Evolutionary conservation across 2,329 filamentous ascomycete species (phyloP).

Genomic region (Thermothelomyces thermophilus): DNA sequence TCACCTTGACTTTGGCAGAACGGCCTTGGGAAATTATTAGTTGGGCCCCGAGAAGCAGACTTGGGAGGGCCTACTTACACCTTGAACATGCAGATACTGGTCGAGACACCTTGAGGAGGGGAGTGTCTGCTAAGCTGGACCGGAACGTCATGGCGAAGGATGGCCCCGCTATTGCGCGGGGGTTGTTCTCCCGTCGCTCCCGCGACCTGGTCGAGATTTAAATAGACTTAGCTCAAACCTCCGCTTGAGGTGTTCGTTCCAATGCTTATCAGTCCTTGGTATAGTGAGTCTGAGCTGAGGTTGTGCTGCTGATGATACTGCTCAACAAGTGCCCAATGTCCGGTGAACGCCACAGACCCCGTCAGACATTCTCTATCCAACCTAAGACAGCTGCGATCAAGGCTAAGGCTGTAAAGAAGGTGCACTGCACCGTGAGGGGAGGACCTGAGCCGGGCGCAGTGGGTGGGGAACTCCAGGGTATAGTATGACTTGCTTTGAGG

Average conservation of each 20-base stretch:
- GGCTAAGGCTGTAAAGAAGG: too few species aligned
- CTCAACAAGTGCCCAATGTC: too few species aligned
- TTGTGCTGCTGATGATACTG: too few species aligned
- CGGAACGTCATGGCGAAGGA: constrained; percentile 44
- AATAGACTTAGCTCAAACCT: too few species aligned
- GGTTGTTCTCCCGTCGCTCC: neutral
- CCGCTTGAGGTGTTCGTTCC: neutral
- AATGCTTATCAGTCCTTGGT: too few species aligned
- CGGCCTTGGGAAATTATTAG: constrained; percentile 47
- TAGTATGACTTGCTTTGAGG: too few species aligned
- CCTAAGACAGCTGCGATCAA: too few species aligned
- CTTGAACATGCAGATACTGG: constrained; percentile 75
- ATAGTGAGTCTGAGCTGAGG: too few species aligned
- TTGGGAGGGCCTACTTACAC: constrained; percentile 43
- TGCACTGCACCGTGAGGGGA: neutral
- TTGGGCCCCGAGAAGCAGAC: neutral
- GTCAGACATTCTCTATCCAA: too few species aligned
- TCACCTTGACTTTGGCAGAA: constrained; percentile 83
- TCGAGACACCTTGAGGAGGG: constrained; percentile 65
- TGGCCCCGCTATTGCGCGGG: constrained; percentile 17
- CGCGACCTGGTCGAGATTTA: neutral
- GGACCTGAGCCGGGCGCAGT: too few species aligned
- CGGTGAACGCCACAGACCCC: too few species aligned
- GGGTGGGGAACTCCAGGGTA: too few species aligned
- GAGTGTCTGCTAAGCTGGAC: constrained; percentile 46